Evolutionary conservation across 2,329 filamentous ascomycete species (phyloP).

Genomic region (Stemphylium vesicarium): DNA sequence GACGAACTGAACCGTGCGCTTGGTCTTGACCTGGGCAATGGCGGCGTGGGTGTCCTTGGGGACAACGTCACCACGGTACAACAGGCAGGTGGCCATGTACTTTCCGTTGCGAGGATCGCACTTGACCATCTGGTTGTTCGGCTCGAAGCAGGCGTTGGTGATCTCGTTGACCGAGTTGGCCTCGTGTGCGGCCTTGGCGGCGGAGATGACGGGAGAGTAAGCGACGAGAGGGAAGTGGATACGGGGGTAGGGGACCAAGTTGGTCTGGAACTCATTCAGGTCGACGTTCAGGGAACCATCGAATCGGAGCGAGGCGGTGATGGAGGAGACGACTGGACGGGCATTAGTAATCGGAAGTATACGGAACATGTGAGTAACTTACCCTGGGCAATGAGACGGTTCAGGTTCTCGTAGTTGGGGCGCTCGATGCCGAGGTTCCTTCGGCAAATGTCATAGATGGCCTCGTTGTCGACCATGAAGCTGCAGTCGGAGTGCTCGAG

Average conservation of each 20-base stretch:
- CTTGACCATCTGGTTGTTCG: conserved; percentile 99
- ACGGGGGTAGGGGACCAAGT: conserved; percentile 97
- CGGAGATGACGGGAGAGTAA: conserved; percentile 92
- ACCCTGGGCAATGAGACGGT: conserved; percentile 98
- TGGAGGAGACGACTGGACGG: conserved; percentile 85
- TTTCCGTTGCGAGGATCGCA: conserved; percentile 98
- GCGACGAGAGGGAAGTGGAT: conserved; percentile 99
- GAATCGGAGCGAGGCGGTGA: conserved; percentile 97
- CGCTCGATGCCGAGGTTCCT: conserved; percentile 97
- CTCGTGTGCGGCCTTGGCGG: conserved; percentile 95
- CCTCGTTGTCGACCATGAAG: conserved; percentile 99
- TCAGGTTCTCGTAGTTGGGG: conserved; percentile 98
- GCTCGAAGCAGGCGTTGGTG: conserved; percentile 99
- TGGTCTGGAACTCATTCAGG: conserved; percentile 99
- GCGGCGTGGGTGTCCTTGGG: conserved; percentile 93
- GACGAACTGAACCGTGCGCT: conserved; percentile 98
- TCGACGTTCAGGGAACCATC: conserved; percentile 99
- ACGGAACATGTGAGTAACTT: conserved; percentile 35
- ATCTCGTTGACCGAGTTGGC: conserved; percentile 98
- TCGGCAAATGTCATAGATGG: conserved; percentile 99
- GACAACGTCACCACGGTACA: conserved; percentile 98
- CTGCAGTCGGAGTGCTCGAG: conserved; percentile 99
- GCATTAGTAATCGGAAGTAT: conserved; percentile 4
- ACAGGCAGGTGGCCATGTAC: conserved; percentile 98
- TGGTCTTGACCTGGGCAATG: conserved; percentile 97